Conservation (phyloP, 805 yeast species). For the Dipodascus geniculatus region DNA sequence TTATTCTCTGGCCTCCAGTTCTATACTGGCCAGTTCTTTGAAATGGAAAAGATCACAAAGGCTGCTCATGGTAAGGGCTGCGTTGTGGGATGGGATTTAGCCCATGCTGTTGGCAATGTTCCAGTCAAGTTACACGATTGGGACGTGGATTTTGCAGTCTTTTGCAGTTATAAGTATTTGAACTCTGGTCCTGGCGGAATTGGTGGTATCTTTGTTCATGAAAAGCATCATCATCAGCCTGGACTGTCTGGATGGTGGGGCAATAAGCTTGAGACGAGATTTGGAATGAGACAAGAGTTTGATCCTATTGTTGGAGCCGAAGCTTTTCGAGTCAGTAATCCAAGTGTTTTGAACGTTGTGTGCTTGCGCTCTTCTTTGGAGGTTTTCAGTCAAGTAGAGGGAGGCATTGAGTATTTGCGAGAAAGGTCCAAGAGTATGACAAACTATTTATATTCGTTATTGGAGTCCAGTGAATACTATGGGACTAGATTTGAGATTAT, state of each 20-base stretch:
- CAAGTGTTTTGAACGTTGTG: slow-evolving; percentile 77
- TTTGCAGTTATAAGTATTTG: slow-evolving; percentile 88
- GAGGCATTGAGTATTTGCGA: slow-evolving; percentile 53
- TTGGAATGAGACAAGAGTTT: slow-evolving; percentile 67
- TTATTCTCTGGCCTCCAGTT: slow-evolving; percentile 84
- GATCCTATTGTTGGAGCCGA: slow-evolving; percentile 78
- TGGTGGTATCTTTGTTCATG: slow-evolving; percentile 75
- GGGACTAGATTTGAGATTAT: slow-evolving; percentile 47
- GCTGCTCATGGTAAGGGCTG: slow-evolving; percentile 42
- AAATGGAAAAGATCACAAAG: slow-evolving; percentile 57
- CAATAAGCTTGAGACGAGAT: slow-evolving; percentile 55
- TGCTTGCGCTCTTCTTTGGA: slow-evolving; percentile 57
- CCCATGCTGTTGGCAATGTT: slow-evolving; percentile 90
- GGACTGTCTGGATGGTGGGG: slow-evolving; percentile 98
- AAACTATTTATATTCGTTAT: slow-evolving; percentile 36
- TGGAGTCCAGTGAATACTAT: slow-evolving; percentile 38
- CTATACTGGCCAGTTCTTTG: slow-evolving; percentile 83
- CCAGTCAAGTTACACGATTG: slow-evolving; percentile 69
- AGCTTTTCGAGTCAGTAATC: slow-evolving; percentile 84
- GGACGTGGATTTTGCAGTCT: slow-evolving; percentile 86
- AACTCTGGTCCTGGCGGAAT: slow-evolving; percentile 93
- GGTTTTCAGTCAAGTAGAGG: slow-evolving; percentile 38
- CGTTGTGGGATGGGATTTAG: slow-evolving; percentile 83
- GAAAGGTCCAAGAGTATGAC: slow-evolving; percentile 49
- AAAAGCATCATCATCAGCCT: slow-evolving; percentile 26